These are phyloP conservation scores for Diaporthe ampelina DNA, from an alignment of 2,329 filamentous ascomycete species.

Conservation along the genomic window DNA sequence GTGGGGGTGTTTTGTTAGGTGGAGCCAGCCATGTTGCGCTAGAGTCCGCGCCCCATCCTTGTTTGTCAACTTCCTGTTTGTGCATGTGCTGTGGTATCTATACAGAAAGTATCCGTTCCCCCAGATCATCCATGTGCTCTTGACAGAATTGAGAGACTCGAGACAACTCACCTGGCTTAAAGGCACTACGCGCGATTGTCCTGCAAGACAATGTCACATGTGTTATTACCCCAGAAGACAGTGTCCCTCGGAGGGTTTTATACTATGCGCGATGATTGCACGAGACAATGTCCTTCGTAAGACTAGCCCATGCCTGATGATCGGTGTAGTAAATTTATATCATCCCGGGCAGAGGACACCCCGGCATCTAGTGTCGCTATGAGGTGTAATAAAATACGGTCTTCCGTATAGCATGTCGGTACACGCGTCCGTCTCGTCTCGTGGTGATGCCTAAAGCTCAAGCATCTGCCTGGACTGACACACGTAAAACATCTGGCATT, in stretches of 20 bases:
- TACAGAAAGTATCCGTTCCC: too few relatives aligned
- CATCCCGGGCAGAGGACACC: neutral
- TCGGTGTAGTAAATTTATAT: neutral
- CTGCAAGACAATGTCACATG: neutral
- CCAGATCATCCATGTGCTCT: neutral
- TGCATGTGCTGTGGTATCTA: neutral
- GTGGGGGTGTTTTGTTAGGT: conserved; percentile 28
- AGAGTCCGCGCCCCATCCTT: conserved; percentile 15
- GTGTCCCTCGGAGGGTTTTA: neutral
- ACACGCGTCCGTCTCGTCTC: neutral
- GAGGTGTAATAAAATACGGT: neutral
- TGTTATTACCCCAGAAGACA: neutral
- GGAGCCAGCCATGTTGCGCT: conserved; percentile 33
- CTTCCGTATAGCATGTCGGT: neutral
- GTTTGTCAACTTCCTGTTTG: conserved; percentile 3
- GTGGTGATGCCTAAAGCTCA: conserved; percentile 21
- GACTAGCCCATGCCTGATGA: neutral
- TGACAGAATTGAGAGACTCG: neutral
- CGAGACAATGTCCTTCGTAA: neutral
- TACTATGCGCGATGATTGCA: neutral
- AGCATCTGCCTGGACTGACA: conserved; percentile 11
- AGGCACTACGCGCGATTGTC: neutral
- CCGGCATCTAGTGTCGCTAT: neutral
- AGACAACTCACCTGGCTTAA: neutral
- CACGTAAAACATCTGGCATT: neutral